Evolutionary conservation across 371 early-diverging fungal genomes (phyloP).

Genomic region (Mycotypha africana): DNA sequence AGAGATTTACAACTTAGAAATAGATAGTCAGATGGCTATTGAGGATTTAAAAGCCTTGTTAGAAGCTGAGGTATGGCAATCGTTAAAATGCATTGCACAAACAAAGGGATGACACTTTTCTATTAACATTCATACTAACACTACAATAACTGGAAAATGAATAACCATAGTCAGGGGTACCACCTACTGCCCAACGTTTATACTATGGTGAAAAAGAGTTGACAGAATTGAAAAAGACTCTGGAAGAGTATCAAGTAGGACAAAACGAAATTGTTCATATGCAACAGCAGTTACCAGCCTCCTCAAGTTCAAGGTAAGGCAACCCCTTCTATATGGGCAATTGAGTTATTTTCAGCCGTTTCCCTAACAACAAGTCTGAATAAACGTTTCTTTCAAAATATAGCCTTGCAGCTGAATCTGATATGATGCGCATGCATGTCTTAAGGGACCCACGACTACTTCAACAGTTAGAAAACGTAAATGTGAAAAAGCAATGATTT

Average conservation of each 20-base stretch:
- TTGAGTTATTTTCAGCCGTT: too few relatives aligned
- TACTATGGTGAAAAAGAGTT: constrained; percentile 60
- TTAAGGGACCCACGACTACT: constrained; percentile 61
- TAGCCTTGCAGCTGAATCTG: too few relatives aligned
- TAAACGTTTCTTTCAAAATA: too few relatives aligned
- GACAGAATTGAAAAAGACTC: constrained; percentile 53
- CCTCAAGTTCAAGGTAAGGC: too few relatives aligned
- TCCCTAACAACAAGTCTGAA: too few relatives aligned
- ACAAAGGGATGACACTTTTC: too few relatives aligned
- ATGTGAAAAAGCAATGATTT: too few relatives aligned
- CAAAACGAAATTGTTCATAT: constrained; percentile 75
- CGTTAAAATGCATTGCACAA: not conserved
- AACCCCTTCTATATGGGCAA: too few relatives aligned
- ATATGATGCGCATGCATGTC: constrained; percentile 73
- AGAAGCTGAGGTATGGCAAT: constrained; percentile 68
- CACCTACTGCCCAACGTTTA: constrained; percentile 43
- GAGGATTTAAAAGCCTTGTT: constrained; percentile 80
- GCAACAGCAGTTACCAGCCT: constrained; percentile 21
- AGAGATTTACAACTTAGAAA: constrained; percentile 64
- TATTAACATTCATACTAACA: not conserved
- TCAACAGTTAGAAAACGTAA: constrained; percentile 58
- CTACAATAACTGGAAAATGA: not conserved
- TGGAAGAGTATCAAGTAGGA: constrained; percentile 61
- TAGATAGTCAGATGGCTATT: constrained; percentile 75
- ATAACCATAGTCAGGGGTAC: constrained; percentile 47